Evolutionary conservation across 139 green algal genomes (phyloP), one percentile per base, ranked within the genome.

Genomic region (Volvox reticuliferus): DNA sequence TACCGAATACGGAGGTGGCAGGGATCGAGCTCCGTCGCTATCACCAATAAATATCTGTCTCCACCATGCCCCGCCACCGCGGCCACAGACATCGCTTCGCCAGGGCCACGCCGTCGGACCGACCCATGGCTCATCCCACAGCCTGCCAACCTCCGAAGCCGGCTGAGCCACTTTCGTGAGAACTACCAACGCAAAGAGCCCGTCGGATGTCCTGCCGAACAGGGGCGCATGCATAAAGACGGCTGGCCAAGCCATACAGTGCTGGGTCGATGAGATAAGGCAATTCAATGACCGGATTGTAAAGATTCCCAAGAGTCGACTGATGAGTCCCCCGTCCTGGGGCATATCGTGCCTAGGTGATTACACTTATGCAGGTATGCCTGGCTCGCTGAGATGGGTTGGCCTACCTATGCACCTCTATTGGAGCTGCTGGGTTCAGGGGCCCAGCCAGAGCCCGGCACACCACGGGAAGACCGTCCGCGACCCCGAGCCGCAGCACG

Each of bases 341-440:
- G 5, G 44, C 9, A 14, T 9, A 55, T 55, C 44, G 5, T 55
- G 44, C 44, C 44, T 55, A 55, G 44, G 44, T 55, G 5, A 55
- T 14, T 55, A 55, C 44, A 55, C 5, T 9, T 55, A n/a, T n/a
- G n/a, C n/a, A 55, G 44, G 44, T 55, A 55, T 9, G 44, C 44
- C 44, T 55, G 44, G 44, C 44, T 55, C 44, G 44, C 44, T 55
- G 44, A 55, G 44, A 55, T 55, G 5, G 44, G 9, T 55, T 55
- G 73, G 35, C 84, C 2, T 28, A 89, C 85, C 85, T 89, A 28
- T 63, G n/a, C 73, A 90, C 26, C 86, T 90, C 73, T 14, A 90
- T 0, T 0, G 86, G 73, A 18, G 86, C 71, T 22, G 26, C 20
- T 14, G 86, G 50, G 14, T 83, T 55, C 86, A 90, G 71, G 16